phyloP scores from a whole-genome alignment of 73 alveolate genomes.

The Paramecium pentaurelia region DNA sequence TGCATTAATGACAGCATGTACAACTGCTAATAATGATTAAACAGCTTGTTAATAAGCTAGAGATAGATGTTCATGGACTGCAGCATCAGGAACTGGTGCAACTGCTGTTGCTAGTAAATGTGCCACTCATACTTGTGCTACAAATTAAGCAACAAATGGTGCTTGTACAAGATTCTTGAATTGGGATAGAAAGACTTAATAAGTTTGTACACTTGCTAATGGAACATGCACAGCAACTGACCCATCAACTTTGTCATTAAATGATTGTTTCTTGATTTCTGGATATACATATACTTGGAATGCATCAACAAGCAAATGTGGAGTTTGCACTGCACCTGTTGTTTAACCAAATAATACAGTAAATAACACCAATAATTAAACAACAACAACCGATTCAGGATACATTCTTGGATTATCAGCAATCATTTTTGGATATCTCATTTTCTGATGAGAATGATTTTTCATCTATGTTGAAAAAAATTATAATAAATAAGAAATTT shows the following conservation, averaged over 20 bases:
- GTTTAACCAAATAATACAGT: neutral
- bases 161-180: neutral
- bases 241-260: neutral
- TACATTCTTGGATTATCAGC: neutral
- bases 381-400: neutral
- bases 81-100: neutral
- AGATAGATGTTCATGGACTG: neutral
- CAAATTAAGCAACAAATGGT: neutral
- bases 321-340: neutral
- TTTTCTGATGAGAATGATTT: neutral
- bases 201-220: neutral
- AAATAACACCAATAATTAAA: neutral
- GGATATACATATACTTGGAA: slow-evolving; percentile 15
- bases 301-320: neutral
- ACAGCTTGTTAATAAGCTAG: neutral
- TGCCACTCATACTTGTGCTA: neutral
- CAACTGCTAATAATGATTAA: neutral
- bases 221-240: neutral
- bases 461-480: neutral
- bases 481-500: neutral
- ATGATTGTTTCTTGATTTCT: neutral
- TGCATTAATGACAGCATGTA: slow-evolving; percentile 3
- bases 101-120: neutral
- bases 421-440: neutral
- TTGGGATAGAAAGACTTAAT: neutral